Conservation (phyloP, 2,329 filamentous ascomycete species). For the Colletotrichum sp. region DNA sequence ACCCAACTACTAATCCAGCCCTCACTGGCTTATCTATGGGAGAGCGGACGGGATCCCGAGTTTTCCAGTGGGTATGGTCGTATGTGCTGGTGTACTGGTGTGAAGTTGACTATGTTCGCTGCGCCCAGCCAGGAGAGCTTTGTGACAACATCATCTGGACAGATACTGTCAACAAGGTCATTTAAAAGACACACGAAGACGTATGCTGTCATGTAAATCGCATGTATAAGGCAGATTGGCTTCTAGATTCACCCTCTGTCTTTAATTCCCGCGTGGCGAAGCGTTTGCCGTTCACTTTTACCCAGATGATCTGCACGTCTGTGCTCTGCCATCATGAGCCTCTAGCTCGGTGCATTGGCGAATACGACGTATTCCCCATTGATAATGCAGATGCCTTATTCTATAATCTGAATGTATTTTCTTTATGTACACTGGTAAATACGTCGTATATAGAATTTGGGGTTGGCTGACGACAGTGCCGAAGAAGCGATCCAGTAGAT, state of each 20-base stretch:
- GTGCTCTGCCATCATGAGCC: not conserved
- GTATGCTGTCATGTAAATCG: not conserved
- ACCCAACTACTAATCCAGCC: conserved; percentile 3
- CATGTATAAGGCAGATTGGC: not conserved
- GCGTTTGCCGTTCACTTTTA: not conserved
- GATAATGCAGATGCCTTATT: not conserved
- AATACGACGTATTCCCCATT: not conserved
- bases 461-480: not conserved
- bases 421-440: not conserved
- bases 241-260: not conserved
- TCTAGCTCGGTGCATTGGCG: not conserved
- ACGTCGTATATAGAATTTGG: not conserved
- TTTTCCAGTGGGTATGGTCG: conserved; percentile 1
- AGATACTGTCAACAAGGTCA: not conserved
- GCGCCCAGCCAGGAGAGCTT: not conserved
- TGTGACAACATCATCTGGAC: not conserved
- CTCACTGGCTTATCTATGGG: conserved; percentile 6
- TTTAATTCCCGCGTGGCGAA: not conserved
- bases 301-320: not conserved
- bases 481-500: not conserved
- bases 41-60: conserved; percentile 8
- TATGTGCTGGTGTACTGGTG: not conserved
- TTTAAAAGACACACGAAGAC: not conserved
- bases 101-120: not conserved
- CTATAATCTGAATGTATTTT: not conserved